phyloP scores from a whole-genome alignment of 2,329 filamentous ascomycete species.

The Fusarium duplospermum region DNA sequence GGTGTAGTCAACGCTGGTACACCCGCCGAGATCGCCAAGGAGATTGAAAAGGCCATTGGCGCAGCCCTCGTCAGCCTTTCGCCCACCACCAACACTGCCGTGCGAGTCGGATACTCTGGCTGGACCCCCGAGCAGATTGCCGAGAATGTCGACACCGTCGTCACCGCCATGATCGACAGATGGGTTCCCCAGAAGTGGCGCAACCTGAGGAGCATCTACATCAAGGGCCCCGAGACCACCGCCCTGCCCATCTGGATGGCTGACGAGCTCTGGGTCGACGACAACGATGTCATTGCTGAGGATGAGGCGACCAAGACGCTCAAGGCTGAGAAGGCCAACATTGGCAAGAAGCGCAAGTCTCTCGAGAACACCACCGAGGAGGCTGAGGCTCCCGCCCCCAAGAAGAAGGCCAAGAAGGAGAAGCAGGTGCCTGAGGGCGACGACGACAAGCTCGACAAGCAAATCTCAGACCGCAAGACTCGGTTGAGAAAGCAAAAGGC shows the following conservation, averaged over 20 bases:
- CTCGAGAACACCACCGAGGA: constrained; percentile 54
- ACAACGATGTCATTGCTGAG: constrained; percentile 77
- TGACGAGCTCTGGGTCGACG: constrained; percentile 89
- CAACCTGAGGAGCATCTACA: constrained; percentile 84
- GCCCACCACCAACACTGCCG: constrained; percentile 81
- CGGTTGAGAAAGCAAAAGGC: constrained; percentile 70
- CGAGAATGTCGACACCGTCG: constrained; percentile 83
- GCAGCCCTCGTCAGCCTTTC: constrained; percentile 85
- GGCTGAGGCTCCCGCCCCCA: constrained; percentile 55
- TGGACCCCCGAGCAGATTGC: constrained; percentile 81
- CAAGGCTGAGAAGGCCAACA: constrained; percentile 63
- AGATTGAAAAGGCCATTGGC: constrained; percentile 81
- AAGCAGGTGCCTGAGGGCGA: constrained; percentile 56
- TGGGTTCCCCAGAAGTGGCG: constrained; percentile 89
- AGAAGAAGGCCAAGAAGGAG: constrained; percentile 53
- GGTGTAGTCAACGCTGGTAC: constrained; percentile 60
- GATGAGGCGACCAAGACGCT: constrained; percentile 63
- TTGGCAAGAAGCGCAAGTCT: constrained; percentile 74
- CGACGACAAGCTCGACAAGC: constrained; percentile 66
- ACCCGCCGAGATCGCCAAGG: constrained; percentile 77
- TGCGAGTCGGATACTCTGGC: constrained; percentile 81
- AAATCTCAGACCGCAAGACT: constrained; percentile 69
- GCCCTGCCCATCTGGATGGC: constrained; percentile 95
- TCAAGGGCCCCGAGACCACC: constrained; percentile 90
- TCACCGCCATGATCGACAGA: constrained; percentile 76